phyloP scores from a whole-genome alignment of 345 rosid species.

The Durio zibethinus region DNA sequence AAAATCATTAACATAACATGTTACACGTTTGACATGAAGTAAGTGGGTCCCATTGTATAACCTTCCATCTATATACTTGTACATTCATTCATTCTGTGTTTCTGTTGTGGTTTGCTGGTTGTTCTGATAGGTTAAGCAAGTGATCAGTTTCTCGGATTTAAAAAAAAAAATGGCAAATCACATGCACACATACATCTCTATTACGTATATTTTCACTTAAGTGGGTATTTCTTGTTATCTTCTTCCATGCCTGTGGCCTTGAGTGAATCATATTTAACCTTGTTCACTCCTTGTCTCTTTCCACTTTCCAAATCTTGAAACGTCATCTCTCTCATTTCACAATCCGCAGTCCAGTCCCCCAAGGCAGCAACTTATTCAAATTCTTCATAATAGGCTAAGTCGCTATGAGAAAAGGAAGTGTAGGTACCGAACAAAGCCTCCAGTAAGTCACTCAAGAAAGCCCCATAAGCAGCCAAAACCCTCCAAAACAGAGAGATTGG shows the following conservation, averaged over 20 bases:
- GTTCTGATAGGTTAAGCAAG: not conserved
- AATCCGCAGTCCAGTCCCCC: not conserved
- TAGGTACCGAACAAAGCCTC: conserved; percentile 21
- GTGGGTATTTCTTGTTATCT: conserved; percentile 6
- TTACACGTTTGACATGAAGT: not conserved
- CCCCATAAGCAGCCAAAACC: not conserved
- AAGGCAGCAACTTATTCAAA: conserved; percentile 14
- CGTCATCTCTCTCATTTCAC: conserved; percentile 17
- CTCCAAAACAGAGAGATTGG: conserved; percentile 15
- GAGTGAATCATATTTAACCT: conserved; percentile 8
- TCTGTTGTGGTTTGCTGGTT: not conserved
- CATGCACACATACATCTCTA: conserved; percentile 20
- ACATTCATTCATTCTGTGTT: not conserved
- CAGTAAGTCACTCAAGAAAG: conserved; percentile 32
- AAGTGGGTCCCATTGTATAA: not conserved
- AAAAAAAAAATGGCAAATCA: conserved; percentile 4
- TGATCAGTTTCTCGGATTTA: not conserved
- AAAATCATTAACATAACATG: not conserved
- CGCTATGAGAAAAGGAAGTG: not conserved
- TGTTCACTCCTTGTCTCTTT: conserved; percentile 24
- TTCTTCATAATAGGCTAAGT: conserved; percentile 8
- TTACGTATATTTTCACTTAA: not conserved
- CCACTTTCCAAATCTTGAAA: conserved; percentile 15
- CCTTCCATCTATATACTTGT: not conserved
- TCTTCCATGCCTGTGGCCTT: conserved; percentile 6